Base-by-base conservation (phyloP, 176 grass and related monocot genomes). In the Ananas comosus region DNA sequence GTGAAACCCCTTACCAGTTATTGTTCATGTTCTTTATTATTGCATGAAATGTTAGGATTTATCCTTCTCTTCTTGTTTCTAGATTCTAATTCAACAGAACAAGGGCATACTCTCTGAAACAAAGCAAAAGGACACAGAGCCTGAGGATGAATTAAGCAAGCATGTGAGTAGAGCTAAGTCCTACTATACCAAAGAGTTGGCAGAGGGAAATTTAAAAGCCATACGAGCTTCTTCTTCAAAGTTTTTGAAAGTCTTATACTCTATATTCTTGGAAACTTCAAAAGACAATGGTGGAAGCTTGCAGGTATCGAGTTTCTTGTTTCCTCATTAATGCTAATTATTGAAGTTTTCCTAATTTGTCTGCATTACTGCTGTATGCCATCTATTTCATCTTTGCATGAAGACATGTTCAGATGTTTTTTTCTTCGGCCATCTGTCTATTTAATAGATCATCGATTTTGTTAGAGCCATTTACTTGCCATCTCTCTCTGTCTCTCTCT, bases 21-120 rank as follows among this genome's bases (percentile, higher is more conserved):
- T 16, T 10, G 57, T n/a, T 63, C 16, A 10, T 63, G 4, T 63
- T 18, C n/a, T 33, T n/a, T 3, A 14, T 52, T 66, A 27, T 28
- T 75, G 17, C 14, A 66, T 61, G 17, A 18, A 61, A 61, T 61
- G 56, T 18, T 61, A 61, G 17, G 2, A n/a, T 10, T 61, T 61
- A 9, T 19, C 56, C 16, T 53, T 74, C 24, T 81, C 64, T 68
- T 71, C 47, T 74, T 74, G 11, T 3, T 68, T 81, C 49, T 88
- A 99, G 94, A 74, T 75, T 84, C 74, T 99, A 73, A 90, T 99
- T 74, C 85, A 87, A 80, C 94, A 99, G 80, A 99, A 99, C 70
- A 93, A 83, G 80, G 74, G 83, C 70, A 82, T 73, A 53, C 29
- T 80, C 18, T 90, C 80, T 66, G 72, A 78, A 22, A 48, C 66